Evolutionary conservation across 2,329 filamentous ascomycete genomes (phyloP), one percentile per base, ranked within the genome.

Genomic region (Colletotrichum graminicola): DNA sequence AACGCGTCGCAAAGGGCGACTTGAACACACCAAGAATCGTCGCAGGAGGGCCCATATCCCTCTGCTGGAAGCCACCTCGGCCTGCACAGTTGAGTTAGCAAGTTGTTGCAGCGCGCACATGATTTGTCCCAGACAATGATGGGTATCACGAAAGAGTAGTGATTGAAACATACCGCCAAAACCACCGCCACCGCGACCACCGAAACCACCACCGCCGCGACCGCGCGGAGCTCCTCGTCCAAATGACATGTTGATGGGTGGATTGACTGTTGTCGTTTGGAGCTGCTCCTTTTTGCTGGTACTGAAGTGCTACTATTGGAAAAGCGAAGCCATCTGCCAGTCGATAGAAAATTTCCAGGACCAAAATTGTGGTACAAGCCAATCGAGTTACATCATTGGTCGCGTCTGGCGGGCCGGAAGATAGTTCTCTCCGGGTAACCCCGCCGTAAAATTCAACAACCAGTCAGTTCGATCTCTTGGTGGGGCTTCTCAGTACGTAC

Each of bases 201-300:
- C 64, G n/a, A 74, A 74, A 18, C 73, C 73, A 52, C 73, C 73
- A 7, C 71, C 70, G 54, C 68, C 65, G 62, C 72, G 72, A 70
- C 72, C 72, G 26, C 72, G 73, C 60, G 73, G 73, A 67, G 73
- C 70, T 73, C 72, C 72, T 73, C 70, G 72, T 65, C 71, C 71
- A 60, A 74, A 74, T 45, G 73, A 74, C 73, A 74, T 74, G 34
- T 62, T 74, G 41, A 64, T 68, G 54, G 47, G 45, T 67, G 57
- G 49, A 47, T 69, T 61, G 61, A 43, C 32, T 61, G 64, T 62
- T 60, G 36, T 61, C 32, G 52, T 73, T 54, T 56, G 59, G 59
- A 73, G 62, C 72, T 71, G 65, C 72, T 74, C 49, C 52, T 60
- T 59, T 34, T 57, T 60, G 62, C 66, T 69, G 41, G 39, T 64